Conservation (phyloP, 441 rosid species). For the Euphorbia schlechtendalii region DNA sequence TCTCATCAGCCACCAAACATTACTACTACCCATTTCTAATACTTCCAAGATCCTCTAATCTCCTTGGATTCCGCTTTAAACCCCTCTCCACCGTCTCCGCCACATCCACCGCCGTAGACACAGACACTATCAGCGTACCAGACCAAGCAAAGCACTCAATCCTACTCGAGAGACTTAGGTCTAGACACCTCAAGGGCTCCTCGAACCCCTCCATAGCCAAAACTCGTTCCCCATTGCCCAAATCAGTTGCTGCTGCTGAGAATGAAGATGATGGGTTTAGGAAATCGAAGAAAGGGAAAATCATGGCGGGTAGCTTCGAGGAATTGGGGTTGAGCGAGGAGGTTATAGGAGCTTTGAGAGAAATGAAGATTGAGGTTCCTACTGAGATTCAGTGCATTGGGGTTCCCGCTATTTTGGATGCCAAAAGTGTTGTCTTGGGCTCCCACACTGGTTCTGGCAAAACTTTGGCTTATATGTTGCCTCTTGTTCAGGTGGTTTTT, state of each 20-base stretch:
- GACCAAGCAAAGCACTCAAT: slow-evolving; percentile 60
- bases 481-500: slow-evolving; percentile 72
- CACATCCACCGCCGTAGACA: slow-evolving; percentile 10
- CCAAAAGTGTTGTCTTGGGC: slow-evolving; percentile 75
- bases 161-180: slow-evolving; percentile 73
- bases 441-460: slow-evolving; percentile 98
- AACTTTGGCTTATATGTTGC: slow-evolving; percentile 82
- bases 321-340: slow-evolving; percentile 76
- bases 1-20: slow-evolving; percentile 29
- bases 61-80: slow-evolving; percentile 33
- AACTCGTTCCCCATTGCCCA: slow-evolving; percentile 10
- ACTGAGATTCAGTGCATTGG: slow-evolving; percentile 95
- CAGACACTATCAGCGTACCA: slow-evolving; percentile 24
- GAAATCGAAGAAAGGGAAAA: slow-evolving; percentile 35
- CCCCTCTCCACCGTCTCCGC: slow-evolving; percentile 24
- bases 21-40: slow-evolving; percentile 40
- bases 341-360: slow-evolving; percentile 70
- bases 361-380: slow-evolving; percentile 68
- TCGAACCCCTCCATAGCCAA: slow-evolving; percentile 31
- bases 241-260: slow-evolving; percentile 19
- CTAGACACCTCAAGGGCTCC: slow-evolving; percentile 55
- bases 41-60: slow-evolving; percentile 38
- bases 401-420: slow-evolving; percentile 76
- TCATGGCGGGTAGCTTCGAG: slow-evolving; percentile 51
- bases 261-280: slow-evolving; percentile 19